These are phyloP conservation scores for Microcos paniculata DNA, from an alignment of 345 rosid genomes.

Conservation along the genomic window DNA sequence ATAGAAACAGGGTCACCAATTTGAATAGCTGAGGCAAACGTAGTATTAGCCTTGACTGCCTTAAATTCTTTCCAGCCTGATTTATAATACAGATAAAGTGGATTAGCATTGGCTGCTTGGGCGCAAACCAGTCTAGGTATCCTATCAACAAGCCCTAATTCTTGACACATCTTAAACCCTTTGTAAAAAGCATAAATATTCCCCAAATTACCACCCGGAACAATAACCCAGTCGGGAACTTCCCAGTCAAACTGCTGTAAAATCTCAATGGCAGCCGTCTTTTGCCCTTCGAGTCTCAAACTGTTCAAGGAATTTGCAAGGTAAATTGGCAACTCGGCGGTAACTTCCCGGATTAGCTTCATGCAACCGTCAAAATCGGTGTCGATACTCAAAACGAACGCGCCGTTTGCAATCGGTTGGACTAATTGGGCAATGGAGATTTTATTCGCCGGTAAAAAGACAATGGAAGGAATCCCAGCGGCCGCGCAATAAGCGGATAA, in stretches of 20 bases:
- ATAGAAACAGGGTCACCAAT: slow-evolving; percentile 93
- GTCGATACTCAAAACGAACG: slow-evolving; percentile 83
- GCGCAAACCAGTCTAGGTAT: slow-evolving; percentile 86
- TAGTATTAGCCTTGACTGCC: slow-evolving; percentile 63
- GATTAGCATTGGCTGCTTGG: slow-evolving; percentile 92
- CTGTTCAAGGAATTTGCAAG: slow-evolving; percentile 85
- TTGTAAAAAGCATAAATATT: slow-evolving; percentile 89
- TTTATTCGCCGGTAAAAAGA: slow-evolving; percentile 78
- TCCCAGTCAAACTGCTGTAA: slow-evolving; percentile 94
- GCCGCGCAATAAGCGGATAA: slow-evolving; percentile 84
- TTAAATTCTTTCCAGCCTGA: slow-evolving; percentile 77
- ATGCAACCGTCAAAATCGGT: slow-evolving; percentile 94
- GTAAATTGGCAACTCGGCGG: slow-evolving; percentile 77
- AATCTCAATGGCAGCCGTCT: slow-evolving; percentile 89
- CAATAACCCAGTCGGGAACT: slow-evolving; percentile 96
- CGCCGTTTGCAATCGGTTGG: slow-evolving; percentile 92
- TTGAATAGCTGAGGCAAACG: slow-evolving; percentile 94
- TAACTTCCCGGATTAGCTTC: slow-evolving; percentile 81
- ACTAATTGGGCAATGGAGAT: slow-evolving; percentile 95
- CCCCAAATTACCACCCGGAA: slow-evolving; percentile 90
- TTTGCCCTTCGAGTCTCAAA: slow-evolving; percentile 88
- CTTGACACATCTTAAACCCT: slow-evolving; percentile 87
- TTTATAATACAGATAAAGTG: slow-evolving; percentile 74
- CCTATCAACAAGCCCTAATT: slow-evolving; percentile 77
- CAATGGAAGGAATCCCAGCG: slow-evolving; percentile 89